Evolutionary conservation across 352 stramenopile genomes (phyloP), one percentile per base, ranked within the genome.

Genomic region (Phytophthora fragariaefolia): DNA sequence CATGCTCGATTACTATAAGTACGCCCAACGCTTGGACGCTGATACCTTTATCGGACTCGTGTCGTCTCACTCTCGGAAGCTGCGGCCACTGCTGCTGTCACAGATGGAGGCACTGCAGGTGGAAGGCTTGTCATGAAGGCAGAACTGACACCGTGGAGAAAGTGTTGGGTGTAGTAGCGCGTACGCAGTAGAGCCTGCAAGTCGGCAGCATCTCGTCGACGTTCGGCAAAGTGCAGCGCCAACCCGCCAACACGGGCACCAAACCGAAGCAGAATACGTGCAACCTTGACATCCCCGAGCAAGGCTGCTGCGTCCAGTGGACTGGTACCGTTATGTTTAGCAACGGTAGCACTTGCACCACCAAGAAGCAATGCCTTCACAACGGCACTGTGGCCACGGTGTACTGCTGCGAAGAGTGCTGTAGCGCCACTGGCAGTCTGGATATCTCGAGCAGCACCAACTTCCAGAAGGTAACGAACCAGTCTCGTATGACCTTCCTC

Each of bases 211-310:
- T 95, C 81, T 13, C 74, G 78, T n/a, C 76, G 77, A 3, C 79
- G 79, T 76, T 94, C 85, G 24, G 85, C 85, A 56, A 94, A 92
- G 50, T 93, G 87, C 40, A 93, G 63, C 23, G 85, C 79, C 10
- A 92, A 60, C 0, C 82, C 86, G 17, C 79, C 76, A 17, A 93
- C 82, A 5, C 71, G 78, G 20, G 87, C 87, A 36, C 85, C 86
- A 47, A 84, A 91, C 43, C 82, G 72, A 30, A 95, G 67, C 56
- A 95, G 72, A 52, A 92, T 66, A 20, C 71, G 71, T 7, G 80
- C 78, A 13, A 90, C 67, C 23, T 88, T 82, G 49, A 79, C 64
- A 68, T 93, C 73, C 24, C 87, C 87, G 7, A 91, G 54, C 38
- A 94, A 66, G 9, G 76, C 76, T 28, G 87, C 87, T 18, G 85